Conservation (phyloP, 2,329 filamentous ascomycete species). For the Apiospora marii region DNA sequence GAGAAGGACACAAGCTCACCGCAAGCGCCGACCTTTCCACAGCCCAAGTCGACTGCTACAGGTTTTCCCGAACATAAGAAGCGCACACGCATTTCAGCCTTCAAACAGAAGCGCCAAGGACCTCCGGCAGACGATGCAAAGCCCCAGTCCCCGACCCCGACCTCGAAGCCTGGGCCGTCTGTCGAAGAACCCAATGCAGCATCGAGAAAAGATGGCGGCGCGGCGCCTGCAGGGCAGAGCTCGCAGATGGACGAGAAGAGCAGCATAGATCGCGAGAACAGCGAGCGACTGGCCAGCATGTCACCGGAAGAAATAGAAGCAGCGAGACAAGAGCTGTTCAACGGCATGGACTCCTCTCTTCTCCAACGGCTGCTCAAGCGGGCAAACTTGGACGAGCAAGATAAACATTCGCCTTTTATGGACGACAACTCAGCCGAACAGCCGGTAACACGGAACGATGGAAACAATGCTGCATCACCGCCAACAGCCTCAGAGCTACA, state of each 20-base stretch:
- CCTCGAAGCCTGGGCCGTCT: background rate
- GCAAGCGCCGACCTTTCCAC: conserved; percentile 70
- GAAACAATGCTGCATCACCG: conserved; percentile 36
- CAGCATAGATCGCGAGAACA: conserved; percentile 86
- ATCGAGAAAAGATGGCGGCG: conserved; percentile 18
- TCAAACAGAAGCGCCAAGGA: conserved; percentile 73
- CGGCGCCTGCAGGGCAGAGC: conserved; percentile 27
- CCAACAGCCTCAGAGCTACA: conserved; percentile 42
- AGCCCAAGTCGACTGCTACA: conserved; percentile 61
- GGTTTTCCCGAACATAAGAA: conserved; percentile 93
- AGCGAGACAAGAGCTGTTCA: conserved; percentile 82
- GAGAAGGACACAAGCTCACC: conserved; percentile 72
- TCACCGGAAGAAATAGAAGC: conserved; percentile 80
- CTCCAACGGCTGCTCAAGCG: conserved; percentile 79
- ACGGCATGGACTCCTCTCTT: conserved; percentile 76
- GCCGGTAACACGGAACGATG: conserved; percentile 40
- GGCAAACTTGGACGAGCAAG: conserved; percentile 75
- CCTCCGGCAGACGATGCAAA: conserved; percentile 35
- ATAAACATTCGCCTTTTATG: conserved; percentile 53
- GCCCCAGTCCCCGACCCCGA: conserved; percentile 27
- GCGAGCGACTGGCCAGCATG: conserved; percentile 77
- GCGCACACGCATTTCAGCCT: conserved; percentile 75
- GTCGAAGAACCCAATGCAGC: background rate
- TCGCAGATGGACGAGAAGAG: conserved; percentile 66
- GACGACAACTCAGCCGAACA: conserved; percentile 22